Evolutionary conservation across 768 basidiomycete genomes (phyloP).

Genomic region (Omphalotus guepiniiformis): DNA sequence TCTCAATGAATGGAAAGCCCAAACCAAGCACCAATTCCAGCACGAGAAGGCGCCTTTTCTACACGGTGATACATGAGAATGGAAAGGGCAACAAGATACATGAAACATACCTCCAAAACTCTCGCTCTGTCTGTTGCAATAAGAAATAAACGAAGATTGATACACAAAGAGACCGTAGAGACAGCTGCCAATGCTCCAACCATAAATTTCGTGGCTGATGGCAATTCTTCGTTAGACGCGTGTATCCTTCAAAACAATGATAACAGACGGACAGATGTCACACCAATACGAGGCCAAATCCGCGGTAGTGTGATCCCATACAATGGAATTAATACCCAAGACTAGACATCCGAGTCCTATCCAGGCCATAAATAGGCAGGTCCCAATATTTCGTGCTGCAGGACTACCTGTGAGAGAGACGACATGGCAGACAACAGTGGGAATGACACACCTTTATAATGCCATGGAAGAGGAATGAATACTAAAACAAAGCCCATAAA

Average conservation of each 20-base stretch:
- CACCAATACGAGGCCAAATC: constrained; percentile 4
- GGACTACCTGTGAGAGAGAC: neutral
- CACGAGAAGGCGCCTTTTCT: neutral
- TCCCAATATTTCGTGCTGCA: constrained; percentile 5
- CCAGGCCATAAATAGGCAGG: constrained; percentile 8
- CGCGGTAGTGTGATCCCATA: neutral
- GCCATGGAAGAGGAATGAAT: constrained; percentile 8
- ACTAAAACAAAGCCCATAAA: constrained; percentile 3
- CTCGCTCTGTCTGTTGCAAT: constrained; percentile 4
- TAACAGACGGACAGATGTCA: constrained; percentile 8
- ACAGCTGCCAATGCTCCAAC: constrained; percentile 1
- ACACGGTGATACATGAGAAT: neutral
- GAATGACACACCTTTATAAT: constrained; percentile 4
- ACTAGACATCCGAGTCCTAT: constrained; percentile 4
- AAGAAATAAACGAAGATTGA: constrained; percentile 5
- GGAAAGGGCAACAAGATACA: neutral
- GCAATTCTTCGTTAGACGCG: too few species aligned
- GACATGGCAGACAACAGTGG: neutral
- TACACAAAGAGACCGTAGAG: constrained; percentile 1
- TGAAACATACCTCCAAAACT: neutral
- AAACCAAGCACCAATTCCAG: constrained; percentile 1
- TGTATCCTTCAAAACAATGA: too few species aligned
- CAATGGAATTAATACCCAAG: constrained; percentile 1
- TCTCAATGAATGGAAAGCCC: constrained; percentile 1
- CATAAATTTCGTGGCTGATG: constrained; percentile 5